Base-by-base conservation (phyloP, 2,329 filamentous ascomycete genomes). In the Xylariomycetidae sp. region DNA sequence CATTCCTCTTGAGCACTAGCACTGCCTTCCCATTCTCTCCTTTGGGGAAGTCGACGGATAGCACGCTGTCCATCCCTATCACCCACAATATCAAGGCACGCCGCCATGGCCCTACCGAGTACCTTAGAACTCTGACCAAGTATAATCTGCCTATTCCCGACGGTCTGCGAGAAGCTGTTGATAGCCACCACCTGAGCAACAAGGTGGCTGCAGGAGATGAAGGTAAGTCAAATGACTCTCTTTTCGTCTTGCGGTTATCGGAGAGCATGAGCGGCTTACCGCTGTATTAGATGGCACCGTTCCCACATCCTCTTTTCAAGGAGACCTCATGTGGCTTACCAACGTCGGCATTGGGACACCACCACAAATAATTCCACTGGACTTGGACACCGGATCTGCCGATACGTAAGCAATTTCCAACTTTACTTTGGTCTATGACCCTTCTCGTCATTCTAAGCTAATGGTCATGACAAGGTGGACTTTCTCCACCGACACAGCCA, bases 371-470 rank as follows among this genome's bases (percentile, higher is more conserved):
- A 35, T 74, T 26, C 65, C 63, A 29, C 49, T 75, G 26, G 63
- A 70, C n/a, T 45, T 75, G 16, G 72, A 75, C 43, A 75, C 70
- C 3, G 73, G 72, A 9, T 77, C 72, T 6, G 61, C 67, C 8
- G 73, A 77, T 38, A 57, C 73, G 81, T 92, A 72, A 74, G 82
- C 10, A 48, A 34, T n/a, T 25, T 26, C 6, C n/a, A 25, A 6
- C 8, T 20, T 20, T 4, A n/a, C 17, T 20, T 12, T 25, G 27
- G 11, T 37, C 40, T 47, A 20, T 41, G 36, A 34, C n/a, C n/a
- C n/a, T n/a, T n/a, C n/a, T n/a, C n/a, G n/a, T n/a, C n/a, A n/a
- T n/a, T n/a, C n/a, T n/a, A n/a, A n/a, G n/a, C n/a, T n/a, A n/a
- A n/a, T n/a, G n/a, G n/a, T n/a, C n/a, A n/a, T n/a, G n/a, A n/a